Conservation (phyloP, 306 rosid genomes). For the Senna siamea region DNA sequence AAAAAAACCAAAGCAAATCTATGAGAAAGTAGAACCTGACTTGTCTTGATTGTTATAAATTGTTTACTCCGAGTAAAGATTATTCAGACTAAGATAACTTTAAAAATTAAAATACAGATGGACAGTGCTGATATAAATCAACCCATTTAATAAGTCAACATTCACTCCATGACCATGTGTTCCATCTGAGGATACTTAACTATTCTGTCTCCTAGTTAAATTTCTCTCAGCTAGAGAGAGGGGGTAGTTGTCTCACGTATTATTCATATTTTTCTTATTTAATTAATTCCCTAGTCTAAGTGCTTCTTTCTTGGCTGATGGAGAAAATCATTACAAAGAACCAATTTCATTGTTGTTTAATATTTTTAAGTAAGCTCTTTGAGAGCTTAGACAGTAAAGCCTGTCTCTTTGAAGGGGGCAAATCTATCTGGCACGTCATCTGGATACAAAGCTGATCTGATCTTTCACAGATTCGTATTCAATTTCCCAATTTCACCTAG, state of each 20-base stretch:
- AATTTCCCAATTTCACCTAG: neutral
- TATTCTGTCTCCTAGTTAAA: no score
- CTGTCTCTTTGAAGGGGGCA: constrained; percentile 61
- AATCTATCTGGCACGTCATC: constrained; percentile 51
- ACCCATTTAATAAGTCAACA: neutral
- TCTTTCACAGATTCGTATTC: constrained; percentile 32
- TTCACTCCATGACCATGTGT: constrained; percentile 4
- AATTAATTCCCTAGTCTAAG: neutral
- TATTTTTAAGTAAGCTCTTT: constrained; percentile 24
- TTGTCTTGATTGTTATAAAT: neutral
- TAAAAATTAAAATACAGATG: constrained; percentile 4
- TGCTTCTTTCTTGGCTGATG: constrained; percentile 7
- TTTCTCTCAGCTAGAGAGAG: constrained; percentile 1
- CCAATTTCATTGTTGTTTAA: neutral
- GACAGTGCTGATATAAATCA: neutral
- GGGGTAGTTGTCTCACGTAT: neutral
- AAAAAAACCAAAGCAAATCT: constrained; percentile 21
- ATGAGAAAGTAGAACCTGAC: constrained; percentile 4
- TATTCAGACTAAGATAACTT: constrained; percentile 2
- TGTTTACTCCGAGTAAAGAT: neutral
- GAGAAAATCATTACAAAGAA: constrained; percentile 15
- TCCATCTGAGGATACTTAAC: no score
- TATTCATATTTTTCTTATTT: neutral
- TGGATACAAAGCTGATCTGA: constrained; percentile 29
- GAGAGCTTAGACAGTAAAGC: constrained; percentile 38